These are phyloP conservation scores for Pichia sp. DNA, from an alignment of 1,139 yeast genomes.

Conservation along the genomic window DNA sequence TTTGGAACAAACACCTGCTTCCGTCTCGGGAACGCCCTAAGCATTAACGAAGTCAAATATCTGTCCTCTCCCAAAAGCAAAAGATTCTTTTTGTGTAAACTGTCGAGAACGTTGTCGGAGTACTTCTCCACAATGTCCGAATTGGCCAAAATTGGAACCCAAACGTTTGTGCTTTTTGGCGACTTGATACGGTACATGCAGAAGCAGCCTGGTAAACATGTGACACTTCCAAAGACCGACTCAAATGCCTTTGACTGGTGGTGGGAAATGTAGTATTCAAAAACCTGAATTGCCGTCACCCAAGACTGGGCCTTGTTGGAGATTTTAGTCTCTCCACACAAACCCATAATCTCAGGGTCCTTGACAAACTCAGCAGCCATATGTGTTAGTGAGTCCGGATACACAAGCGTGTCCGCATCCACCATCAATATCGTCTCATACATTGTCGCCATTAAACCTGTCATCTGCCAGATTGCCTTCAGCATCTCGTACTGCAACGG, in stretches of 20 bases:
- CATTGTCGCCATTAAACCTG: constrained; percentile 83
- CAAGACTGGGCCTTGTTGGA: constrained; percentile 81
- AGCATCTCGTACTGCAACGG: constrained; percentile 82
- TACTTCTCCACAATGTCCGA: constrained; percentile 96
- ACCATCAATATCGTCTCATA: constrained; percentile 91
- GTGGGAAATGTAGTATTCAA: constrained; percentile 93
- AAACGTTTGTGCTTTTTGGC: constrained; percentile 87
- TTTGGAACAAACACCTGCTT: constrained; percentile 91
- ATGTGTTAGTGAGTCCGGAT: constrained; percentile 85
- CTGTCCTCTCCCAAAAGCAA: constrained; percentile 92
- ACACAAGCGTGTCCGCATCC: constrained; percentile 93
- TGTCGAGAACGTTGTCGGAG: constrained; percentile 81
- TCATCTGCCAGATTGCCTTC: constrained; percentile 74
- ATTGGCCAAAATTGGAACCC: constrained; percentile 95
- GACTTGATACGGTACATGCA: constrained; percentile 92
- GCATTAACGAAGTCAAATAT: constrained; percentile 81
- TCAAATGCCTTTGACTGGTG: constrained; percentile 97
- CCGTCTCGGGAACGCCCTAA: constrained; percentile 88
- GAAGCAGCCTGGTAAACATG: constrained; percentile 97
- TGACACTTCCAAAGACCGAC: constrained; percentile 92
- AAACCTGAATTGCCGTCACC: constrained; percentile 95
- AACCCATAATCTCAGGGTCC: constrained; percentile 88
- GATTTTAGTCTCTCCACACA: constrained; percentile 96
- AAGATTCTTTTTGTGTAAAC: constrained; percentile 86
- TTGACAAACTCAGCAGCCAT: constrained; percentile 91